Evolutionary conservation across 768 basidiomycete genomes (phyloP).

Genomic region (Chalciporus chontae): DNA sequence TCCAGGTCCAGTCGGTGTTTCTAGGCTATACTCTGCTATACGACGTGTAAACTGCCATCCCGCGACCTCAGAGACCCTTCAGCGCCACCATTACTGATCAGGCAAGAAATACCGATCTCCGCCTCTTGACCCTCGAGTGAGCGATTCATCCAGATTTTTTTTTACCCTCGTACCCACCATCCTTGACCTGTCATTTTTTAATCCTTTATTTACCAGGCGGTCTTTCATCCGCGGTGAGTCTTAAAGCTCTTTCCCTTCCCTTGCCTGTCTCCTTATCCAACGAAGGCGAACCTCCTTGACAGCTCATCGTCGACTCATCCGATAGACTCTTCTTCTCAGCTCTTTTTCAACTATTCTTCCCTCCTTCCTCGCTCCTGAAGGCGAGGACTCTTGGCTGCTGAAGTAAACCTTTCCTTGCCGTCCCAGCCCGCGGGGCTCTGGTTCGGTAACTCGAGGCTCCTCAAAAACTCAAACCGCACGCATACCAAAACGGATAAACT

Average conservation of each 20-base stretch:
- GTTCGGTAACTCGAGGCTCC: constrained; percentile 59
- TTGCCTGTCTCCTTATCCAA: constrained; percentile 16
- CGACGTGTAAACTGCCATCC: background rate
- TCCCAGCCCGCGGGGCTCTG: constrained; percentile 66
- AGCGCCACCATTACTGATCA: constrained; percentile 70
- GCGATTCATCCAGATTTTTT: constrained; percentile 30
- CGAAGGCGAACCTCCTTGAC: constrained; percentile 80
- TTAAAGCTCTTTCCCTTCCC: constrained; percentile 9
- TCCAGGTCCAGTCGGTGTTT: background rate
- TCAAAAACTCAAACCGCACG: constrained; percentile 22
- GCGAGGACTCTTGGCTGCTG: constrained; percentile 68
- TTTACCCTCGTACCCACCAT: constrained; percentile 12
- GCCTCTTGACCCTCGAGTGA: constrained; percentile 77
- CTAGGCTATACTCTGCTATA: background rate
- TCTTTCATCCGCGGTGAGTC: constrained; percentile 69
- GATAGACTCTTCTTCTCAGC: background rate
- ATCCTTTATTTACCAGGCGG: constrained; percentile 50
- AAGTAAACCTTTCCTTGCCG: constrained; percentile 48
- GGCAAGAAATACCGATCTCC: constrained; percentile 74
- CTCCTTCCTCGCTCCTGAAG: constrained; percentile 56
- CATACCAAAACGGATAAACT: background rate
- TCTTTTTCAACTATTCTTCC: constrained; percentile 7
- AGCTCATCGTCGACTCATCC: constrained; percentile 22
- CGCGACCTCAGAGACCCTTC: constrained; percentile 39
- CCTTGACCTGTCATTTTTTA: constrained; percentile 6